A percentile compares a stretch with the other conserved stretches of the same genome.
These are phyloP conservation scores for Daedaleopsis nitida DNA, from an alignment of 768 basidiomycete species.

Conservation along the genomic window DNA sequence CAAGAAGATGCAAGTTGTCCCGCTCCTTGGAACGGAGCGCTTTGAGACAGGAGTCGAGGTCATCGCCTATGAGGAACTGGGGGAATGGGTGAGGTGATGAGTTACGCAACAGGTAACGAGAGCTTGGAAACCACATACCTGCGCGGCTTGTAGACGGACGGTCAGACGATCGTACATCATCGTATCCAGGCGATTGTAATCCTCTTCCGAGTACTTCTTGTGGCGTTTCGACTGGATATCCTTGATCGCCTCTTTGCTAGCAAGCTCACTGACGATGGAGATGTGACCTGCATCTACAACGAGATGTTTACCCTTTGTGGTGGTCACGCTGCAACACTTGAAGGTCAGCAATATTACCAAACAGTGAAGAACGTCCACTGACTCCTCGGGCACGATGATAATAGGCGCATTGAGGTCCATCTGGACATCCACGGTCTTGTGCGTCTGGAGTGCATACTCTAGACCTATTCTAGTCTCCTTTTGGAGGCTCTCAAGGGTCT, in stretches of 20 bases:
- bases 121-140: constrained; percentile 53
- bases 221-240: constrained; percentile 82
- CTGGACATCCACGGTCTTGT: constrained; percentile 95
- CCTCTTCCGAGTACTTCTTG: constrained; percentile 83
- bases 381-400: constrained; percentile 97
- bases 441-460: constrained; percentile 89
- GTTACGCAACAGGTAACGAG: constrained; percentile 3
- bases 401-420: constrained; percentile 97
- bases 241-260: constrained; percentile 76
- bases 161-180: constrained; percentile 94
- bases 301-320: constrained; percentile 77
- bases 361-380: constrained; percentile 9
- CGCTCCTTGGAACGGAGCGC: constrained; percentile 64
- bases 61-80: constrained; percentile 88
- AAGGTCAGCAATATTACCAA: not conserved
- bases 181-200: constrained; percentile 82
- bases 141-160: constrained; percentile 83
- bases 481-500: constrained; percentile 89
- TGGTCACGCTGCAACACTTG: constrained; percentile 59
- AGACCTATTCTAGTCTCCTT: constrained; percentile 94
- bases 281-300: constrained; percentile 97
- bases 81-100: constrained; percentile 53
- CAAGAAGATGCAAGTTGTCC: constrained; percentile 81
- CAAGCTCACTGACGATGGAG: constrained; percentile 87
- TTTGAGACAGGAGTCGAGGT: constrained; percentile 76